Percentiles rank a stretch among this genome's conserved stretches.
phyloP scores from a whole-genome alignment of 2,329 filamentous ascomycete genomes.

The Colletotrichum tofieldiae region DNA sequence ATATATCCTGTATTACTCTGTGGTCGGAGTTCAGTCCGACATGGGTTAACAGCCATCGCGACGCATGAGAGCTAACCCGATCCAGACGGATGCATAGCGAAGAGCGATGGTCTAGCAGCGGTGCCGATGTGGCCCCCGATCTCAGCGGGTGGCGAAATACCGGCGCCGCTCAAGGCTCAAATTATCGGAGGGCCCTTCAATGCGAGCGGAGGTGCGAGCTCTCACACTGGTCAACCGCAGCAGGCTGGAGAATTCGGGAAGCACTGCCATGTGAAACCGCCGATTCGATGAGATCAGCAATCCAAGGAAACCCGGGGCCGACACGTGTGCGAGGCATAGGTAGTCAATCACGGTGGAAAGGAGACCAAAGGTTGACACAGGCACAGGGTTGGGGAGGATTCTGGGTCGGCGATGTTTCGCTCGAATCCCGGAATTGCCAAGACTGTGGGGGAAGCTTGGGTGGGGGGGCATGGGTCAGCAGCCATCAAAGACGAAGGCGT shows the following conservation, averaged over 20 bases:
- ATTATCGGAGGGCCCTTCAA: not conserved
- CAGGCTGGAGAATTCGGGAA: not conserved
- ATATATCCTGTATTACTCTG: too few relatives aligned
- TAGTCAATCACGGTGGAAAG: not conserved
- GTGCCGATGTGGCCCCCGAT: not conserved
- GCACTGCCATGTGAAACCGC: not conserved
- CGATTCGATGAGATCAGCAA: not conserved
- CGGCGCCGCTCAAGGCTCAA: not conserved
- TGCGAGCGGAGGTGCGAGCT: not conserved
- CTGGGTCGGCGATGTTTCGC: slow-evolving; percentile 41
- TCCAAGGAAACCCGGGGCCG: not conserved
- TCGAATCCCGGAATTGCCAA: slow-evolving; percentile 38
- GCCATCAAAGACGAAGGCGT: slow-evolving; percentile 15
- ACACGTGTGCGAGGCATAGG: not conserved
- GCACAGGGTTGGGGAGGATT: not conserved
- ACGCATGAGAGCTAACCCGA: not conserved
- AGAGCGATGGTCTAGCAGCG: not conserved
- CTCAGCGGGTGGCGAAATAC: not conserved
- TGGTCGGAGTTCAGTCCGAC: not conserved
- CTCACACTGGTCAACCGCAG: not conserved
- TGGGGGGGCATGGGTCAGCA: not conserved
- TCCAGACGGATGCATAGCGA: not conserved
- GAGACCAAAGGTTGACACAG: not conserved
- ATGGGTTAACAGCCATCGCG: not conserved
- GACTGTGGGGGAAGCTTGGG: slow-evolving; percentile 20